These are phyloP conservation scores for Hanseniaspora occidentalis DNA, from an alignment of 805 yeast genomes.

Conservation along the genomic window DNA sequence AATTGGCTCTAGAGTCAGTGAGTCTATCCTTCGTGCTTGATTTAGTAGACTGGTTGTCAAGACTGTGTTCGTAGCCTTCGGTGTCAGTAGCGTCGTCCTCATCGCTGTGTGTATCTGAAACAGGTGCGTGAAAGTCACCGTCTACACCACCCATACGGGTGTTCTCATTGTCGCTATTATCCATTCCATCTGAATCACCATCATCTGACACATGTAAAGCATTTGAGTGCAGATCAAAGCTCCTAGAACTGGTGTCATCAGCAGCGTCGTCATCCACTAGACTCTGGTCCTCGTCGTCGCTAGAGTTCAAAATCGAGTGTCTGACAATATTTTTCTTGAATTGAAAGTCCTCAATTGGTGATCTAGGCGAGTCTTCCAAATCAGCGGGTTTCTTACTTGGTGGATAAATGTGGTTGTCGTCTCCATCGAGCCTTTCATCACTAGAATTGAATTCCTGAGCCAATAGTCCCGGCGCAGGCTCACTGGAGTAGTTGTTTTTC, in stretches of 20 bases:
- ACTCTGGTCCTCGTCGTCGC: conserved; percentile 7
- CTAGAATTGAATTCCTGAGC: background rate
- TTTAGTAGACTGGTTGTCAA: background rate
- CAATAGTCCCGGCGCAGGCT: background rate
- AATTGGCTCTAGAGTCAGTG: conserved; percentile 6
- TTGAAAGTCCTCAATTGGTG: background rate
- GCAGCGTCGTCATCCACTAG: conserved; percentile 7
- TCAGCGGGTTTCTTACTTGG: background rate
- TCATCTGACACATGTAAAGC: background rate
- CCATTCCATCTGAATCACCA: background rate
- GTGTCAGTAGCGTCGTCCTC: no score
- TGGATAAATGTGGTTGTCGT: background rate
- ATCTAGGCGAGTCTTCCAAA: no score
- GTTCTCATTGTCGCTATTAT: no score
- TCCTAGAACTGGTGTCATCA: background rate
- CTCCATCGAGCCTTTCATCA: background rate
- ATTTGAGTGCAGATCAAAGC: background rate
- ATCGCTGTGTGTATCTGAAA: no score
- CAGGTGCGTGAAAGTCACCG: no score
- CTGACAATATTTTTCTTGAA: background rate
- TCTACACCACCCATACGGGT: no score
- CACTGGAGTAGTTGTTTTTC: background rate
- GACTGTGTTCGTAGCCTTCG: no score
- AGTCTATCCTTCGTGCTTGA: conserved; percentile 1
- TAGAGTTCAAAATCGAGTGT: background rate